Percentiles rank a stretch among this genome's conserved stretches.
phyloP scores from a whole-genome alignment of 148 eudicot genomes.

The Arbutus unedo region DNA sequence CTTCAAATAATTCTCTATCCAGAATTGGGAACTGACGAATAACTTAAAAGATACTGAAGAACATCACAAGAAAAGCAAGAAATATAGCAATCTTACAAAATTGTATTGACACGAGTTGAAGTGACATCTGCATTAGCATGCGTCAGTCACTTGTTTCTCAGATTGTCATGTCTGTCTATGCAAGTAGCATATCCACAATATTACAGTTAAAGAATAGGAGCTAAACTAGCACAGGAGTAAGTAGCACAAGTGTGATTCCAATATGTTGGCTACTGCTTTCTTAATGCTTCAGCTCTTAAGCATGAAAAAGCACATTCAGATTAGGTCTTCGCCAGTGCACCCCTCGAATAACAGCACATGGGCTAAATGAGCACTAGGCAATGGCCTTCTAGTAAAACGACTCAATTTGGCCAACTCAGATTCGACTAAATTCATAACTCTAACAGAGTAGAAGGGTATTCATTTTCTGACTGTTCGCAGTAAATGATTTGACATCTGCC shows the following conservation, averaged over 20 bases:
- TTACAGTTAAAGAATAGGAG: background rate
- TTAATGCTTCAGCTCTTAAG: constrained; percentile 2
- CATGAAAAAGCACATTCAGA: background rate
- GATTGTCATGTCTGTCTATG: background rate
- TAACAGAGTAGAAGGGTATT: background rate
- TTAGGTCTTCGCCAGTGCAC: background rate
- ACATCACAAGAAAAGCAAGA: constrained; percentile 3
- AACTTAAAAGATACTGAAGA: background rate
- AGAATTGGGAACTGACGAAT: background rate
- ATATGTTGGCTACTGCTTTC: background rate
- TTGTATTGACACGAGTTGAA: background rate
- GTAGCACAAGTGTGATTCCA: background rate
- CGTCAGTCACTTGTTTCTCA: background rate
- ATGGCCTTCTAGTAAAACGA: constrained; percentile 3
- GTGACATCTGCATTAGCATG: background rate
- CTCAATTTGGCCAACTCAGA: background rate
- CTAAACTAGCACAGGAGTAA: background rate
- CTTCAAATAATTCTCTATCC: constrained; percentile 12
- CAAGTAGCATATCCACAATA: background rate
- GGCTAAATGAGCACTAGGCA: constrained; percentile 1
- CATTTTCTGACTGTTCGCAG: background rate
- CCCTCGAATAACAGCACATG: background rate
- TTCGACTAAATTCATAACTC: background rate
- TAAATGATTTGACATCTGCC: background rate
- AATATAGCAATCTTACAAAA: background rate